A percentile compares a stretch with the other conserved stretches of the same genome.
These are phyloP conservation scores for Didymosphaeria variabile DNA, from an alignment of 2,329 filamentous ascomycete species.

Conservation along the genomic window DNA sequence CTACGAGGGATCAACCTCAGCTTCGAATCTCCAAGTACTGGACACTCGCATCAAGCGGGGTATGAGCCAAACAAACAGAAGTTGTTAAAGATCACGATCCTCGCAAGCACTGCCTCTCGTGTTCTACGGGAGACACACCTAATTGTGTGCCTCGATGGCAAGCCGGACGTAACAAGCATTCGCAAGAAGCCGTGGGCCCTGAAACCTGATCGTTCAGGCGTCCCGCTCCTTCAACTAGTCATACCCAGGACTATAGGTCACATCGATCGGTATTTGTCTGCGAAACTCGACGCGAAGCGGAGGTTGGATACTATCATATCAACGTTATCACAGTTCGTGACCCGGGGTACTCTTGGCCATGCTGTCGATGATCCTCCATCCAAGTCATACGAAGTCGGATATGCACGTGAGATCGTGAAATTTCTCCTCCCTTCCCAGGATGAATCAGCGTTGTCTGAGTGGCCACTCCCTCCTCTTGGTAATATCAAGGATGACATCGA, in stretches of 20 bases:
- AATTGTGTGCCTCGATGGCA: conserved; percentile 53
- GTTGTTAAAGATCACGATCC: conserved; percentile 46
- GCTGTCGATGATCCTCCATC: conserved; percentile 41
- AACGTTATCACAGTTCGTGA: conserved; percentile 44
- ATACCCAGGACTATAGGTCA: conserved; percentile 55
- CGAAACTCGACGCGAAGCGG: conserved; percentile 25
- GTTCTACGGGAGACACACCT: conserved; percentile 44
- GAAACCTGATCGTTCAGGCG: conserved; percentile 25
- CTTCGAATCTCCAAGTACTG: conserved; percentile 37
- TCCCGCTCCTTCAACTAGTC: conserved; percentile 51
- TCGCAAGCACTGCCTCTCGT: conserved; percentile 36
- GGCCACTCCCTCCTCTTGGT: conserved; percentile 44
- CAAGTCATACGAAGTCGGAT: conserved; percentile 23
- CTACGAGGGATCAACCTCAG: conserved; percentile 33
- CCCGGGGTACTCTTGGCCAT: conserved; percentile 39
- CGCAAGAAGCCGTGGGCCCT: conserved; percentile 37
- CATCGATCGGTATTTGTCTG: conserved; percentile 51
- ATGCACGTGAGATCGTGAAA: conserved; percentile 37
- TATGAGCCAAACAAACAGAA: conserved; percentile 20
- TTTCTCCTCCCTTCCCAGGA: conserved; percentile 30
- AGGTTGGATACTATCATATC: conserved; percentile 49
- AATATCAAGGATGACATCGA: conserved; percentile 42
- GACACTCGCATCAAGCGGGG: conserved; percentile 6
- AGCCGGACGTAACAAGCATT: conserved; percentile 33
- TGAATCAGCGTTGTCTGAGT: conserved; percentile 22